Evolutionary conservation across 2,329 filamentous ascomycete species (phyloP).

Genomic region (Fusarium sp.): DNA sequence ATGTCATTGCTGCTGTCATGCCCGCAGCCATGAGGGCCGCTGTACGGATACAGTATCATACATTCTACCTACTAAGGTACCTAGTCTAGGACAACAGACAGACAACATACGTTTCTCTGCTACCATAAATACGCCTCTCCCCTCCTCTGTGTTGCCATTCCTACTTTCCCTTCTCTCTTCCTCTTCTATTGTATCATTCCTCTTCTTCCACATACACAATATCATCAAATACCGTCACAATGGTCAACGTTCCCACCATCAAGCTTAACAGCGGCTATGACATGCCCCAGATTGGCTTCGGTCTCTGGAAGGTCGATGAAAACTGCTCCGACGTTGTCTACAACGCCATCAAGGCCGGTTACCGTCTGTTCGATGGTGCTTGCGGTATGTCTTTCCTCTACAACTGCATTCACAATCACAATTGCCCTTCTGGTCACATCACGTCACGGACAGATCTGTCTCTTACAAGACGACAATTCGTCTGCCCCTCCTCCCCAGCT

Average conservation of each 20-base stretch:
- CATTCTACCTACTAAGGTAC: background rate
- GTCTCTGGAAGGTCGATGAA: slow-evolving; percentile 86
- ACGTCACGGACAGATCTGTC: slow-evolving; percentile 5
- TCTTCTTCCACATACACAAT: slow-evolving; percentile 12
- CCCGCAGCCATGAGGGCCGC: slow-evolving; percentile 31
- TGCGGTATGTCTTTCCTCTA: slow-evolving; percentile 60
- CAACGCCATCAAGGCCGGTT: slow-evolving; percentile 75
- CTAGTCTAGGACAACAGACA: slow-evolving; percentile 10
- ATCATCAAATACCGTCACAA: slow-evolving; percentile 41
- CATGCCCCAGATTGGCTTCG: slow-evolving; percentile 82
- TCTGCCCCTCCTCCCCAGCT: slow-evolving; percentile 35
- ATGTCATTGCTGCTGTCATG: slow-evolving; percentile 24
- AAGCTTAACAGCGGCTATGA: slow-evolving; percentile 74
- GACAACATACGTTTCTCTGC: slow-evolving; percentile 22
- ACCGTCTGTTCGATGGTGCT: slow-evolving; percentile 70
- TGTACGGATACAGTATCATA: slow-evolving; percentile 22
- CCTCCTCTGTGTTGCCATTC: slow-evolving; percentile 22
- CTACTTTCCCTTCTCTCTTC: slow-evolving; percentile 12
- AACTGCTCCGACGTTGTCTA: slow-evolving; percentile 81
- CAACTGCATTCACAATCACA: slow-evolving; percentile 3
- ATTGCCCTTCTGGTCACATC: slow-evolving; percentile 4
- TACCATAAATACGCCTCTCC: slow-evolving; percentile 37
- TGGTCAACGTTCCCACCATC: slow-evolving; percentile 58
- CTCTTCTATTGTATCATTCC: slow-evolving; percentile 1
- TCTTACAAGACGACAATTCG: slow-evolving; percentile 18